Conservation (phyloP, 495 filamentous ascomycete species). For the Chaetomium fimeti region DNA sequence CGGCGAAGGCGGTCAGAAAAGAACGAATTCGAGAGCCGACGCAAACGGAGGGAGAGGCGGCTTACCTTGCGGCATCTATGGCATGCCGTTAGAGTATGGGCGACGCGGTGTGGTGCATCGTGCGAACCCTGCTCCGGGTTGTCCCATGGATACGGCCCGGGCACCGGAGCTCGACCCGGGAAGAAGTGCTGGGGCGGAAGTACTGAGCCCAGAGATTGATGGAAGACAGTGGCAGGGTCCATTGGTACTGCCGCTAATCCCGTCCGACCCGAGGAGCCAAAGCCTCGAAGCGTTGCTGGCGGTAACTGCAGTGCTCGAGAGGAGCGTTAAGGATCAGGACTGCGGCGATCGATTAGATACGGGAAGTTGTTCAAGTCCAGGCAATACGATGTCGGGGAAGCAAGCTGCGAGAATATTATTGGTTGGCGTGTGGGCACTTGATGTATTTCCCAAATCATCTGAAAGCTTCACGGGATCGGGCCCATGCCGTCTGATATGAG, state of each 20-base stretch:
- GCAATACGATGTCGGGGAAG: background rate
- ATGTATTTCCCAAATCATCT: background rate
- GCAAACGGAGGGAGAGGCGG: background rate
- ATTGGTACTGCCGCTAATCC: constrained; percentile 31
- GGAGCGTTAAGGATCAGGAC: background rate
- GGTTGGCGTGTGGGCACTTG: background rate
- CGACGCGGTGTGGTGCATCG: constrained; percentile 57
- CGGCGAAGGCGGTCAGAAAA: constrained; percentile 2
- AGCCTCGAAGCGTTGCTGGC: background rate
- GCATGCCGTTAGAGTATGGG: constrained; percentile 84
- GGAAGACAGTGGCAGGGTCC: constrained; percentile 52
- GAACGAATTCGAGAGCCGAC: background rate
- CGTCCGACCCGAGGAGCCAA: background rate
- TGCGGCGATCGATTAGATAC: background rate
- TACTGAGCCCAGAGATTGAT: constrained; percentile 49
- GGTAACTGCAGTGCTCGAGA: background rate
- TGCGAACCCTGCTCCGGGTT: constrained; percentile 39
- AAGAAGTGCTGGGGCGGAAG: constrained; percentile 39
- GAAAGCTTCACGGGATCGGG: background rate
- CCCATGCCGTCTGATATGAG: background rate
- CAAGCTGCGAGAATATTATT: background rate
- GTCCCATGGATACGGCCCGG: constrained; percentile 29
- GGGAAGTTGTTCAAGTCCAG: background rate
- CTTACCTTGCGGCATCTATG: constrained; percentile 58
- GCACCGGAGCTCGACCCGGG: constrained; percentile 34